Evolutionary conservation across 2,329 filamentous ascomycete species (phyloP).

Genomic region (Sclerotinia borealis): DNA sequence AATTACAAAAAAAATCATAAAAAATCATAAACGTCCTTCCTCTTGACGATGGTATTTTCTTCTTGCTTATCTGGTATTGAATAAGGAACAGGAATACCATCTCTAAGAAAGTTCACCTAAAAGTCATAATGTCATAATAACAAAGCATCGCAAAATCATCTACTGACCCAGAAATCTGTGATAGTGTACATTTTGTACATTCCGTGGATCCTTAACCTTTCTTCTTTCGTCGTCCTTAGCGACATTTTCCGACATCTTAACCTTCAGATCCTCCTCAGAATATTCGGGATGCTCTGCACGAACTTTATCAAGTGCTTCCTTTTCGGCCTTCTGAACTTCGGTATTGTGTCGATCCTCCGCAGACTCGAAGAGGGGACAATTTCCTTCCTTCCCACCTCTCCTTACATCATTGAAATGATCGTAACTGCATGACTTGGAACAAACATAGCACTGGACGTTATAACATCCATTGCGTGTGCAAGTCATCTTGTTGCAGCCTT

Average conservation of each 20-base stretch:
- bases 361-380: constrained; percentile 64
- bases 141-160: neutral
- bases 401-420: constrained; percentile 58
- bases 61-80: neutral
- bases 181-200: no score
- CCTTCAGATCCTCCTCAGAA: constrained; percentile 49
- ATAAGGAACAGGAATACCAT: neutral
- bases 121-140: neutral
- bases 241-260: constrained; percentile 53
- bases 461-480: constrained; percentile 52
- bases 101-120: neutral
- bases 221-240: constrained; percentile 36
- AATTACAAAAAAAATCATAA: neutral
- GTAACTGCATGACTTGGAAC: constrained; percentile 60
- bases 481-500: constrained; percentile 78
- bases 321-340: constrained; percentile 58
- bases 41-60: neutral
- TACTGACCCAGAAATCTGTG: constrained; percentile 7
- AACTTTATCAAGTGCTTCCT: constrained; percentile 48
- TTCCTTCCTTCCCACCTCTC: constrained; percentile 43
- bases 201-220: constrained; percentile 15
- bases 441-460: constrained; percentile 63
- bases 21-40: neutral
- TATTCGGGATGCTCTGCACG: constrained; percentile 55
- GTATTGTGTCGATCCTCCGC: constrained; percentile 52